Percentiles rank a stretch among this genome's conserved stretches.
Conservation (phyloP, 257 asterid genomes). For the Jasminum sambac region DNA sequence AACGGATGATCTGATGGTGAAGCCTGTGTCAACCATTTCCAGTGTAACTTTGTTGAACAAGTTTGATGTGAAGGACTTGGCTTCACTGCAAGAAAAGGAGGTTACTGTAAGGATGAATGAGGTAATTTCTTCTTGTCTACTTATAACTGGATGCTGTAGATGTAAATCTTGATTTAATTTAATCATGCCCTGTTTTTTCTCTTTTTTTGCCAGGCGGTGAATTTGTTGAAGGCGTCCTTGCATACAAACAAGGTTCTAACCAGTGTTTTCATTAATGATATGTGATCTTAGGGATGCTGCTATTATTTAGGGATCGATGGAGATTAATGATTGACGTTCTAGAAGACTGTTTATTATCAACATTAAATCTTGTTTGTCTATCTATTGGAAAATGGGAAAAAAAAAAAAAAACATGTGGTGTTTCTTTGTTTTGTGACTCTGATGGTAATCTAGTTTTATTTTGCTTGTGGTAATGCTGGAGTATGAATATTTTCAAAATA, state of each 20-base stretch:
- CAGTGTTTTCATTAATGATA: conserved; percentile 17
- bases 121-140: conserved; percentile 7
- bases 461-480: too few relatives aligned
- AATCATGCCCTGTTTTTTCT: background rate
- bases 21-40: conserved; percentile 36
- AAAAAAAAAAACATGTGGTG: too few relatives aligned
- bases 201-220: conserved; percentile 14
- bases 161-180: too few relatives aligned
- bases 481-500: too few relatives aligned
- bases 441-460: too few relatives aligned
- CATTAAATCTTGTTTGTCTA: too few relatives aligned
- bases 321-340: too few relatives aligned
- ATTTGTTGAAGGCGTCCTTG: conserved; percentile 31
- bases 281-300: conserved; percentile 4
- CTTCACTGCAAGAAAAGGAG: conserved; percentile 28
- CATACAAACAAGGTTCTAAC: conserved; percentile 27
- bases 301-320: too few relatives aligned
- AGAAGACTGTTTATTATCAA: too few relatives aligned
- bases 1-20: conserved; percentile 38
- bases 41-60: conserved; percentile 21
- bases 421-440: too few relatives aligned
- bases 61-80: conserved; percentile 23
- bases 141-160: too few relatives aligned
- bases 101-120: conserved; percentile 27
- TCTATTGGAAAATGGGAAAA: too few relatives aligned